Base-by-base conservation (phyloP, 2,329 filamentous ascomycete genomes). In the Biscogniauxia sp. region DNA sequence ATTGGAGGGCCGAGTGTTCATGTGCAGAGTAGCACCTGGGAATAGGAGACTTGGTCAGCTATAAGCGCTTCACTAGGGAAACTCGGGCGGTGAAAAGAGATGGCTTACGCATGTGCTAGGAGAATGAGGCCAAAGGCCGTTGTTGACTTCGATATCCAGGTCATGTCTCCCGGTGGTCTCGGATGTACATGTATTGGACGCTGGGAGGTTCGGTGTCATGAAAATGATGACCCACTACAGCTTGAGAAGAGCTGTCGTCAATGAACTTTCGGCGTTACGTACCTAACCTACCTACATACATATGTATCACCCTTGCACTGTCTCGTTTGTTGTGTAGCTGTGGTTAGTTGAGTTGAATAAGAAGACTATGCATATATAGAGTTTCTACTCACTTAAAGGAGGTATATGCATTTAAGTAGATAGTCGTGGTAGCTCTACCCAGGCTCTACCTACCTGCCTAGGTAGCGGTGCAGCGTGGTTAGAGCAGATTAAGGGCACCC, bases 21-120 rank as follows among this genome's bases (percentile, higher is more conserved):
- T 97, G 91, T 53, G 93, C 93, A 56, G 95, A 99, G 78, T 98
- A 99, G 78, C 93, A 96, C 65, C 95, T 99, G 73, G 57, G 60
- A 45, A 56, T 54, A 61, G 23, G 53, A 63, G 55, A 65, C 62
- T 49, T 53, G 51, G 58, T 66, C 41, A 67, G 57, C 51, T 55
- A 17, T 9, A 26, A 54, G 54, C 50, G 28, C 50, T 51, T 19
- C 45, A n/a, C 20, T 58, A n/a, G 56, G 56, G 15, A 17, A 20
- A 11, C 45, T 20, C 52, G 9, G 51, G 41, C 45, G 51, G 53
- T 8, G 3, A 51, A 55, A 26, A 13, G 50, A 41, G 54, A 41
- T 60, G 49, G 75, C 91, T 77, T 88, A 97, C 94, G 93, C 91
- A 77, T 97, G 94, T 53, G 88, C 86, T 19, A 97, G 84, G 66